Conservation (phyloP, 2,329 filamentous ascomycete species). For the Colletotrichum navitas region DNA sequence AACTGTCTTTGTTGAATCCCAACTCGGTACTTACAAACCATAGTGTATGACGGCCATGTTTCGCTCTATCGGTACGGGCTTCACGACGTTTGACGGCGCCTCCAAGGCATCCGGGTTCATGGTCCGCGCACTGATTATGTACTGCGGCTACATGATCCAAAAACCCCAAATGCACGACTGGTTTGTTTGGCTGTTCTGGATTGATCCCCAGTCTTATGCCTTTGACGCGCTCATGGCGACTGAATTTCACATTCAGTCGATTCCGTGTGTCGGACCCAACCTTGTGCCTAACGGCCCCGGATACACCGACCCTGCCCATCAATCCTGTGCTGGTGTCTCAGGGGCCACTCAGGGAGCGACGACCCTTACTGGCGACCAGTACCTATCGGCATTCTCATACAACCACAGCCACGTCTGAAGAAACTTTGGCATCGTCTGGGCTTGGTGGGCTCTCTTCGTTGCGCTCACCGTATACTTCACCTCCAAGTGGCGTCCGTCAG, state of each 20-base stretch:
- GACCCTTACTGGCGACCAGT: constrained; percentile 68
- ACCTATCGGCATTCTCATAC: constrained; percentile 68
- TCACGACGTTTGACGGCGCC: constrained; percentile 68
- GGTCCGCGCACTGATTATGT: constrained; percentile 68
- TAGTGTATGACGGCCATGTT: constrained; percentile 70
- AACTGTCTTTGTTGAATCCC: not conserved
- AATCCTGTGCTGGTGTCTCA: constrained; percentile 69
- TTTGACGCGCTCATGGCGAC: constrained; percentile 79
- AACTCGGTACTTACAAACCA: constrained; percentile 4
- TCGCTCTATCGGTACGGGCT: constrained; percentile 67
- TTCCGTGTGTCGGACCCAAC: constrained; percentile 63
- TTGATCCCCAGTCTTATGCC: constrained; percentile 76
- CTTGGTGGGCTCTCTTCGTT: constrained; percentile 72
- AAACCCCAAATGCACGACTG: constrained; percentile 73
- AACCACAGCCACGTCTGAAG: constrained; percentile 66
- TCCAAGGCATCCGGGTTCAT: constrained; percentile 67
- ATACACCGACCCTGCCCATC: constrained; percentile 58
- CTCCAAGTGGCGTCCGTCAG: constrained; percentile 65
- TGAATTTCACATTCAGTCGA: constrained; percentile 72
- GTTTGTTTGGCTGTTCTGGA: constrained; percentile 73
- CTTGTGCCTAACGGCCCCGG: constrained; percentile 64
- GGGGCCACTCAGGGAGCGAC: constrained; percentile 65
- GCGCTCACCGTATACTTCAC: constrained; percentile 70
- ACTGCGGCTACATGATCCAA: constrained; percentile 74
- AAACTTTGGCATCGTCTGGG: constrained; percentile 73